phyloP scores from a whole-genome alignment of 768 basidiomycete genomes.

The Hericium erinaceus region DNA sequence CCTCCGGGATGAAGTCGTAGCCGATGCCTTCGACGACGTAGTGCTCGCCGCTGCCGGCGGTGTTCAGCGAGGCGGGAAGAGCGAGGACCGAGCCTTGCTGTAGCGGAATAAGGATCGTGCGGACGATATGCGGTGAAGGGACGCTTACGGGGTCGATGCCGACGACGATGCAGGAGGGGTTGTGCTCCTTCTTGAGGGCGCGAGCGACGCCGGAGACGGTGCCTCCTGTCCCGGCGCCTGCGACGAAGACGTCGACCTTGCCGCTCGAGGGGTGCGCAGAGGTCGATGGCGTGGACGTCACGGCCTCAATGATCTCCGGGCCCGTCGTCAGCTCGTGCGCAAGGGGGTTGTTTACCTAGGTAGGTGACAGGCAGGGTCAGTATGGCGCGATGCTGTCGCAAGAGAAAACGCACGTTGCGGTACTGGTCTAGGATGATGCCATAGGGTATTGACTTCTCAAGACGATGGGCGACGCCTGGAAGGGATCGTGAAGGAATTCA shows the following conservation, averaged over 20 bases:
- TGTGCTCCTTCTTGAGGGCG: slow-evolving; percentile 72
- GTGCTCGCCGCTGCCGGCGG: slow-evolving; percentile 32
- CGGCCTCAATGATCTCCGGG: slow-evolving; percentile 81
- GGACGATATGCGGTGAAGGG: not conserved
- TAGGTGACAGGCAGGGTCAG: slow-evolving; percentile 4
- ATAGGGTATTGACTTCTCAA: slow-evolving; percentile 70
- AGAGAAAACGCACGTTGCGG: slow-evolving; percentile 43
- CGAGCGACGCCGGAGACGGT: slow-evolving; percentile 85
- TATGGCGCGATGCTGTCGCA: not conserved
- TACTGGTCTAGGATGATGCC: slow-evolving; percentile 94
- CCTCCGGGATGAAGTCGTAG: slow-evolving; percentile 87
- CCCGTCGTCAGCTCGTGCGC: slow-evolving; percentile 90
- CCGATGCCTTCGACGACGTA: slow-evolving; percentile 97
- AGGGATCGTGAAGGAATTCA: slow-evolving; percentile 76
- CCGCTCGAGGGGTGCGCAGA: slow-evolving; percentile 48
- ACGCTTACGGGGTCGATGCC: slow-evolving; percentile 80
- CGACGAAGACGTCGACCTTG: slow-evolving; percentile 75
- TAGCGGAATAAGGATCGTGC: not conserved
- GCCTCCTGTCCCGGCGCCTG: slow-evolving; percentile 90
- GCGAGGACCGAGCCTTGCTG: slow-evolving; percentile 74
- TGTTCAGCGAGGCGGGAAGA: slow-evolving; percentile 55
- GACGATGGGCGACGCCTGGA: slow-evolving; percentile 71
- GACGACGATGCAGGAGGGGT: slow-evolving; percentile 64
- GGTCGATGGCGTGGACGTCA: slow-evolving; percentile 57
- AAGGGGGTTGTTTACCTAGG: slow-evolving; percentile 71